phyloP scores from a whole-genome alignment of 495 filamentous ascomycete species.

The Penicillium tannophilum region DNA sequence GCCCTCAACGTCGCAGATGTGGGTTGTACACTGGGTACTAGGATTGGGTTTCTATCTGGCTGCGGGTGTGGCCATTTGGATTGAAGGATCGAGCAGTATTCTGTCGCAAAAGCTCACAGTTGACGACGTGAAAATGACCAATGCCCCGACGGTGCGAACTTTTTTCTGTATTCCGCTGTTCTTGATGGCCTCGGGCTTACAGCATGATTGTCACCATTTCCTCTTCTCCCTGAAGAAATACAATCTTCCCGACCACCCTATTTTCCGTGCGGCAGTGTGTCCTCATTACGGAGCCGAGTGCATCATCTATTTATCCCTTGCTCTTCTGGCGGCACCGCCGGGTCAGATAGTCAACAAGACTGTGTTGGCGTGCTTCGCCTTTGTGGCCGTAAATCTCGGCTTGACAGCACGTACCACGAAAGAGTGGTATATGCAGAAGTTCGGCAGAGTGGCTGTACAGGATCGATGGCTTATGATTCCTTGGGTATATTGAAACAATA shows the following conservation, averaged over 20 bases:
- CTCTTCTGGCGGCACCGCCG: conserved; percentile 69
- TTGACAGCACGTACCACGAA: conserved; percentile 77
- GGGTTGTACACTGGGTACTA: conserved; percentile 76
- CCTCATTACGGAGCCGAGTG: conserved; percentile 95
- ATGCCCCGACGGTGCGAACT: conserved; percentile 58
- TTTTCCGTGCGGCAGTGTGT: conserved; percentile 71
- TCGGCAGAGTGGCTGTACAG: conserved; percentile 62
- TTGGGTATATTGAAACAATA: conserved; percentile 57
- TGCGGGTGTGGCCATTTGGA: conserved; percentile 76
- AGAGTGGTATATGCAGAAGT: conserved; percentile 79
- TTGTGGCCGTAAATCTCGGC: conserved; percentile 79
- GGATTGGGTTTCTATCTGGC: conserved; percentile 77
- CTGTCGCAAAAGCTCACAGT: conserved; percentile 31
- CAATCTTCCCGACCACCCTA: conserved; percentile 69
- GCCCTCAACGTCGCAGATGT: conserved; percentile 74
- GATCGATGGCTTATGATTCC: conserved; percentile 85
- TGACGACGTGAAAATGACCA: conserved; percentile 38
- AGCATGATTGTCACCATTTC: conserved; percentile 80
- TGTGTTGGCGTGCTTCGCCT: conserved; percentile 64
- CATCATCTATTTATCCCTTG: conserved; percentile 76
- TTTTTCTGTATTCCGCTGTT: conserved; percentile 66
- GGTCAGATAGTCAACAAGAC: conserved; percentile 70
- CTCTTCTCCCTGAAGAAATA: conserved; percentile 83
- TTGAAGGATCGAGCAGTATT: conserved; percentile 77
- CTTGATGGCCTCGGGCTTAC: conserved; percentile 71